Evolutionary conservation across 768 basidiomycete genomes (phyloP).

Genomic region (Mycena sanguinolenta): DNA sequence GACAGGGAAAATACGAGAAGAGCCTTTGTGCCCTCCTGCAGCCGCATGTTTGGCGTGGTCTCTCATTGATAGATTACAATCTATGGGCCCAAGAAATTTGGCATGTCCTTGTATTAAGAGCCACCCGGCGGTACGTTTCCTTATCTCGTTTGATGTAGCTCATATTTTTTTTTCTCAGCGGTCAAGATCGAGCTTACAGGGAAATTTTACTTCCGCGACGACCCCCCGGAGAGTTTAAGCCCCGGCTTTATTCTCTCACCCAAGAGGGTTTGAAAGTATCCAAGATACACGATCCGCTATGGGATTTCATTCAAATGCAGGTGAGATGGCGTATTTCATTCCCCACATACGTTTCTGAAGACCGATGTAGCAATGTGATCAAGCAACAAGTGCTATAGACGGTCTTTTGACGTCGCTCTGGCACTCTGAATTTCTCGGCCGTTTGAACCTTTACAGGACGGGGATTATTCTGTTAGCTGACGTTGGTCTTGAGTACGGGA

Average conservation of each 20-base stretch:
- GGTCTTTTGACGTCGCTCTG: slow-evolving; percentile 80
- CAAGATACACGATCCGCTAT: slow-evolving; percentile 58
- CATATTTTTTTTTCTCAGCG: slow-evolving; percentile 52
- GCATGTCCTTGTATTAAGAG: slow-evolving; percentile 79
- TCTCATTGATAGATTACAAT: slow-evolving; percentile 74
- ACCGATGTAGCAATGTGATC: slow-evolving; percentile 69
- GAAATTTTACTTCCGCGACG: slow-evolving; percentile 74
- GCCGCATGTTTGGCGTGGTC: slow-evolving; percentile 76
- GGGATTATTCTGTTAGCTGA: slow-evolving; percentile 84
- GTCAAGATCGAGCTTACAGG: slow-evolving; percentile 74
- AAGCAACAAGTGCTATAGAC: slow-evolving; percentile 73
- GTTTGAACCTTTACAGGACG: slow-evolving; percentile 75
- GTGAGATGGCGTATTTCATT: slow-evolving; percentile 47
- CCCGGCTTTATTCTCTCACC: slow-evolving; percentile 70
- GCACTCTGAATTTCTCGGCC: slow-evolving; percentile 84
- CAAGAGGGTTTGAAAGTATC: slow-evolving; percentile 53
- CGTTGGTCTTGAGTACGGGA: slow-evolving; percentile 80
- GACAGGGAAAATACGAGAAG: slow-evolving; percentile 76
- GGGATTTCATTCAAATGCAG: slow-evolving; percentile 60
- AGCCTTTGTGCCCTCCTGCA: slow-evolving; percentile 75
- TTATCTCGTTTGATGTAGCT: slow-evolving; percentile 8
- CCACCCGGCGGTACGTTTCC: slow-evolving; percentile 72
- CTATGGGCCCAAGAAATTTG: slow-evolving; percentile 84
- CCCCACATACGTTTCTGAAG: slow-evolving; percentile 11
- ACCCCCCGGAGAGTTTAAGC: slow-evolving; percentile 67